Evolutionary conservation across 2,329 filamentous ascomycete species (phyloP).

Genomic region (Calonectria pseudoturangicola): DNA sequence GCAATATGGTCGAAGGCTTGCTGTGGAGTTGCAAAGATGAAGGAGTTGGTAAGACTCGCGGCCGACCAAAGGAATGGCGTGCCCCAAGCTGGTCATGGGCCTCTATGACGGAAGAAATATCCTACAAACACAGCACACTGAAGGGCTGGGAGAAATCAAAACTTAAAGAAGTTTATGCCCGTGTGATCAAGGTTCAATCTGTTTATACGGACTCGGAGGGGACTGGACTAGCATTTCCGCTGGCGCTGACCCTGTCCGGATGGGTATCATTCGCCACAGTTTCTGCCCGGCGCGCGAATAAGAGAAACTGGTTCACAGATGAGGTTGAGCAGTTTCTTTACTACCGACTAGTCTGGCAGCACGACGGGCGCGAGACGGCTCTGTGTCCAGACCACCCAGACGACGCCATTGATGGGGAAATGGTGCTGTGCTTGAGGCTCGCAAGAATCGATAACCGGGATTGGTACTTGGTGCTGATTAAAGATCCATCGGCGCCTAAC

Average conservation of each 20-base stretch:
- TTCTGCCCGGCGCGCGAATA: not conserved
- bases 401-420: slow-evolving; percentile 30
- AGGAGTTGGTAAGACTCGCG: too few relatives aligned
- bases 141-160: not conserved
- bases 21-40: slow-evolving; percentile 20
- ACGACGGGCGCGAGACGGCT: slow-evolving; percentile 2
- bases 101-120: slow-evolving; percentile 29
- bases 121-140: slow-evolving; percentile 26
- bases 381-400: slow-evolving; percentile 32
- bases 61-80: slow-evolving; percentile 22
- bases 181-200: slow-evolving; percentile 22
- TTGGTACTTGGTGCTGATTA: slow-evolving; percentile 36
- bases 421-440: slow-evolving; percentile 32
- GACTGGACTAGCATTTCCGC: slow-evolving; percentile 25
- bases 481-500: not conserved
- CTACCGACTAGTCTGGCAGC: slow-evolving; percentile 10
- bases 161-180: slow-evolving; percentile 29
- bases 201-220: not conserved
- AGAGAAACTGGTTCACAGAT: not conserved
- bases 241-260: slow-evolving; percentile 34
- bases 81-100: slow-evolving; percentile 44
- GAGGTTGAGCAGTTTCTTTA: not conserved
- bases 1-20: slow-evolving; percentile 34
- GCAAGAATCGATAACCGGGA: slow-evolving; percentile 28
- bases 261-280: slow-evolving; percentile 18